Percentiles rank a stretch among this genome's conserved stretches.
Evolutionary conservation across 768 basidiomycete genomes (phyloP).

Genomic region (Coprinopsis strossmayeri): DNA sequence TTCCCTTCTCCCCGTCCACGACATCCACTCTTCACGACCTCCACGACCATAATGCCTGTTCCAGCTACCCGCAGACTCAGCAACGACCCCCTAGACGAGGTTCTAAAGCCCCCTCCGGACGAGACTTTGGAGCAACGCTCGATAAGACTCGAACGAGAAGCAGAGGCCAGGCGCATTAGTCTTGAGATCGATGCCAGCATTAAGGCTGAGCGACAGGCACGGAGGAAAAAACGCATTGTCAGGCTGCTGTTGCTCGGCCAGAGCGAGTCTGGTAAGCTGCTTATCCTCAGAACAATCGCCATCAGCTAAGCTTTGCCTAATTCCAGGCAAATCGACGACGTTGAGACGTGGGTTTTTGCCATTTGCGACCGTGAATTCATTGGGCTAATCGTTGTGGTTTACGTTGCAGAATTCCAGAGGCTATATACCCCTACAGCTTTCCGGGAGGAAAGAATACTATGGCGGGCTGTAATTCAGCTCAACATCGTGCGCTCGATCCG

Average conservation of each 20-base stretch:
- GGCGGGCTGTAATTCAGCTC: constrained; percentile 79
- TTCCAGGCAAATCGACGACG: constrained; percentile 71
- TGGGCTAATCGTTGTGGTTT: not conserved
- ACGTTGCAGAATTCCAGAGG: constrained; percentile 62
- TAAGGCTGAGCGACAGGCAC: constrained; percentile 54
- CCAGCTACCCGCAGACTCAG: constrained; percentile 12
- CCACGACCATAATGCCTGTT: constrained; percentile 26
- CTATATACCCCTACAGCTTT: constrained; percentile 72
- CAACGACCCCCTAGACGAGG: constrained; percentile 62
- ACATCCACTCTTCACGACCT: no score
- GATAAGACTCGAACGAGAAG: constrained; percentile 51
- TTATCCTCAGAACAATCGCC: not conserved
- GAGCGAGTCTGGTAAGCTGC: constrained; percentile 67
- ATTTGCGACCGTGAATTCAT: not conserved
- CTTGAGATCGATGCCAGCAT: constrained; percentile 70
- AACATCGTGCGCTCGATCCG: constrained; percentile 76
- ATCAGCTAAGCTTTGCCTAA: constrained; percentile 8
- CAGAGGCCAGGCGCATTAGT: constrained; percentile 59
- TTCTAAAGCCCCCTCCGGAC: constrained; percentile 58
- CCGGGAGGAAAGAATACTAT: constrained; percentile 69
- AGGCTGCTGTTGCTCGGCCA: constrained; percentile 72
- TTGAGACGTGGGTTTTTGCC: constrained; percentile 56
- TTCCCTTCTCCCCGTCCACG: constrained; percentile 17
- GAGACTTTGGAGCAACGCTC: constrained; percentile 56
- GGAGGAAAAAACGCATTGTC: constrained; percentile 65